Conservation (phyloP, 2,329 filamentous ascomycete genomes). For the Amauroascus verrucosus region DNA sequence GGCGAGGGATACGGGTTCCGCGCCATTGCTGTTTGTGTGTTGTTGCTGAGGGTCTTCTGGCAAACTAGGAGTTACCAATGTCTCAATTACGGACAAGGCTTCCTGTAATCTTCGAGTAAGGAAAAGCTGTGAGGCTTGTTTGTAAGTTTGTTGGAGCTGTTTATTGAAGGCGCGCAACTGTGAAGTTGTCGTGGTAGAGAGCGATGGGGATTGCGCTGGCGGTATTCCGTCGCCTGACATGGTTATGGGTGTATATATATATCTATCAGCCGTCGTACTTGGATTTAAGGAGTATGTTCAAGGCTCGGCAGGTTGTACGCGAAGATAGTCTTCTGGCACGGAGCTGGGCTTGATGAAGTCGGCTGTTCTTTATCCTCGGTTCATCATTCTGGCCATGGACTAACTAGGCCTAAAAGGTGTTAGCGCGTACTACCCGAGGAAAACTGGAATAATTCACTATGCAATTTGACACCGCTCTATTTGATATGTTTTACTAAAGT, state of each 20-base stretch:
- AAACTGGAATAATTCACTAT: no score
- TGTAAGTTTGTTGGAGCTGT: slow-evolving; percentile 81
- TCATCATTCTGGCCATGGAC: not conserved
- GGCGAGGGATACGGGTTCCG: slow-evolving; percentile 46
- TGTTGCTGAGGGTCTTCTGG: slow-evolving; percentile 24
- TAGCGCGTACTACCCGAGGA: no score
- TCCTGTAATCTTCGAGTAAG: slow-evolving; percentile 88
- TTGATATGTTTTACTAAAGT: no score
- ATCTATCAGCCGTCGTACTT: not conserved
- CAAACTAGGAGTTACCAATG: slow-evolving; percentile 57
- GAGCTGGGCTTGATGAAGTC: not conserved
- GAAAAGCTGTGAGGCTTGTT: slow-evolving; percentile 87
- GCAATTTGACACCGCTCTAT: no score
- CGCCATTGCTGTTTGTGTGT: slow-evolving; percentile 38
- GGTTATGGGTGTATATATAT: not conserved
- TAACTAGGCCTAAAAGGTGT: no score
- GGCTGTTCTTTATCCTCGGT: not conserved
- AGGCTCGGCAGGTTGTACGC: not conserved
- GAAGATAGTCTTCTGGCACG: not conserved
- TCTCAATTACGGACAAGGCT: slow-evolving; percentile 72
- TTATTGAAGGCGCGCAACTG: slow-evolving; percentile 46
- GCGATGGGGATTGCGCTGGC: slow-evolving; percentile 42
- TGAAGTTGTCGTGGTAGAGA: slow-evolving; percentile 60
- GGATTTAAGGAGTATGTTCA: not conserved
- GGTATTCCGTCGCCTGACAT: slow-evolving; percentile 22